phyloP scores from a whole-genome alignment of 768 basidiomycete species.

The Megacollybia marginata region DNA sequence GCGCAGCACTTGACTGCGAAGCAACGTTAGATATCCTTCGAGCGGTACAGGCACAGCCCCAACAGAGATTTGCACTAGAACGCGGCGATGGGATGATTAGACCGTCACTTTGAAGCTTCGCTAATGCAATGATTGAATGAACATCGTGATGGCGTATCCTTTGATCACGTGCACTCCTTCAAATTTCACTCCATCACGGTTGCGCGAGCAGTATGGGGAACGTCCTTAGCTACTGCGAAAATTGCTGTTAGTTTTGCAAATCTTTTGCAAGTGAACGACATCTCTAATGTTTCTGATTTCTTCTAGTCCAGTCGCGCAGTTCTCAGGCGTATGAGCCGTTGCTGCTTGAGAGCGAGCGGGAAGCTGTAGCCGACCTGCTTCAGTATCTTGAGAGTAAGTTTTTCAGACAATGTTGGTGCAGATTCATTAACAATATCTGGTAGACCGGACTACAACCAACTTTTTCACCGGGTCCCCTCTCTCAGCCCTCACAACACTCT shows the following conservation, averaged over 20 bases:
- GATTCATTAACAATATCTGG: constrained; percentile 5
- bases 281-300: neutral
- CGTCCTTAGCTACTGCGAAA: constrained; percentile 75
- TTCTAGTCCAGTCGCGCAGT: constrained; percentile 68
- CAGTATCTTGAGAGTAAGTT: constrained; percentile 94
- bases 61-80: too few relatives aligned
- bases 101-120: too few relatives aligned
- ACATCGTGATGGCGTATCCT: too few relatives aligned
- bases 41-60: too few relatives aligned
- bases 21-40: too few relatives aligned
- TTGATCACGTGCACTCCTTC: too few relatives aligned
- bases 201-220: constrained; percentile 50
- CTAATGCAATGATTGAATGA: too few relatives aligned
- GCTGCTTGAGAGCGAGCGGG: constrained; percentile 87
- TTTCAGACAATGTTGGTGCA: neutral
- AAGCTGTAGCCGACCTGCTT: constrained; percentile 94
- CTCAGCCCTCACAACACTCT: constrained; percentile 89
- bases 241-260: constrained; percentile 53
- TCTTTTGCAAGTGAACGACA: neutral
- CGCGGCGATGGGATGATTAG: too few relatives aligned
- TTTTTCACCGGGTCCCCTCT: constrained; percentile 95
- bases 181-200: too few relatives aligned
- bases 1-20: too few relatives aligned
- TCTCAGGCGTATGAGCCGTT: constrained; percentile 84
- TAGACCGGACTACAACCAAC: constrained; percentile 97